Conservation (phyloP, 371 early-diverging fungal species). For the Syncephalis plumigaleata region DNA sequence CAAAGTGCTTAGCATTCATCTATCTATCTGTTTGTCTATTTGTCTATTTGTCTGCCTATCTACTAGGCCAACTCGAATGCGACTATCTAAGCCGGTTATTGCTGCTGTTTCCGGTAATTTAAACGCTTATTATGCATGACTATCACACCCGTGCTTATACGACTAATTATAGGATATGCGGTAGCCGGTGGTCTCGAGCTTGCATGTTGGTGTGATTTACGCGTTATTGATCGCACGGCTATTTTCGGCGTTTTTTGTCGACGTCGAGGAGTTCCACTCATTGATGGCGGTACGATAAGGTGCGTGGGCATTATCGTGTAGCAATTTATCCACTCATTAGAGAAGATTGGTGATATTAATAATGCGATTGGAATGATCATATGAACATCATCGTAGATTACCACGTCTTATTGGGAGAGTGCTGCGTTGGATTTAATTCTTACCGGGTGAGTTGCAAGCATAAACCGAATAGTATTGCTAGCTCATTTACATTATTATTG, state of each 20-base stretch:
- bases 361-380: no score
- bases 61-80: slow-evolving; percentile 17
- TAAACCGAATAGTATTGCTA: neutral
- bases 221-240: slow-evolving; percentile 15
- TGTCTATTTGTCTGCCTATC: neutral
- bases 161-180: slow-evolving; percentile 19
- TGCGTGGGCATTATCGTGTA: neutral
- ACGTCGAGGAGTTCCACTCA: slow-evolving; percentile 18
- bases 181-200: slow-evolving; percentile 23
- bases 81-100: slow-evolving; percentile 20
- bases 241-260: slow-evolving; percentile 20
- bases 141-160: no score
- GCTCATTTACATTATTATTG: neutral
- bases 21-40: neutral
- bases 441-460: slow-evolving; percentile 20
- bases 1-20: neutral
- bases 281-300: slow-evolving; percentile 15
- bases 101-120: slow-evolving; percentile 16
- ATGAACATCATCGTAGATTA: slow-evolving; percentile 7
- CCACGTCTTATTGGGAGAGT: slow-evolving; percentile 19
- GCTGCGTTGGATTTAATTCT: slow-evolving; percentile 24
- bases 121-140: no score
- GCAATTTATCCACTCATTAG: no score
- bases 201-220: slow-evolving; percentile 24
- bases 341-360: no score